Base-by-base conservation (phyloP, 2,329 filamentous ascomycete genomes). In the Cryphonectria japonica region DNA sequence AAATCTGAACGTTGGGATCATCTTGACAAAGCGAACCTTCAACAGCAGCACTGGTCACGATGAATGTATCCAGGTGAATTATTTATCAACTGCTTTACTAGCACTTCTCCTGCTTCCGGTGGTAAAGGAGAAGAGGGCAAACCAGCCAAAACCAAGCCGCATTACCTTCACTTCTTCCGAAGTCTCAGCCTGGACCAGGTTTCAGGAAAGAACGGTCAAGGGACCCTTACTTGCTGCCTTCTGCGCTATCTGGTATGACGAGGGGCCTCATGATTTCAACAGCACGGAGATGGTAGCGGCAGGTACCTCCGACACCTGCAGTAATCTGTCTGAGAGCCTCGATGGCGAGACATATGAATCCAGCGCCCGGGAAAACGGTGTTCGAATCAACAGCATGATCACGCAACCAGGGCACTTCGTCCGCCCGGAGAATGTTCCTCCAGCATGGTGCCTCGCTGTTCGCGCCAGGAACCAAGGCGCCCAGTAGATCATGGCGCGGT, bases 401-500 rank as follows among this genome's bases (percentile, higher is more conserved):
- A 5, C 46, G n/a, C 1, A 70, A 2, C 65, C 69, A 67, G 2
- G 43, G 65, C 0, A 19, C 0, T 14, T 70, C 69, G 1, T 2
- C 3, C 1, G 22, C 8, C 1, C 78, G 78, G 22, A 82, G 70
- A 32, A 78, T 76, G 62, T 80, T 78, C 5, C 79, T 77, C 79
- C 79, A 82, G 5, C 74, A 73, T 0, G 79, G 78, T 41, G 79
- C 76, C 8, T 69, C 73, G 26, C 78, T 74, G 59, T 77, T 76
- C 26, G 76, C 76, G 1, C 78, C 79, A 0, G 77, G 74, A 0
- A 78, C 76, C 1, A 75, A 74, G 0, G 77, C 75, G 1, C 82
- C 83, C 7, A 84, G 74, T 1, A 85, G 69, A 65, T 84, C 82
- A 29, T 83, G 81, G 5, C 80, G 78, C 0, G 78, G 74, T 41